Evolutionary conservation across 768 basidiomycete genomes (phyloP).

Genomic region (Mycena filopes): DNA sequence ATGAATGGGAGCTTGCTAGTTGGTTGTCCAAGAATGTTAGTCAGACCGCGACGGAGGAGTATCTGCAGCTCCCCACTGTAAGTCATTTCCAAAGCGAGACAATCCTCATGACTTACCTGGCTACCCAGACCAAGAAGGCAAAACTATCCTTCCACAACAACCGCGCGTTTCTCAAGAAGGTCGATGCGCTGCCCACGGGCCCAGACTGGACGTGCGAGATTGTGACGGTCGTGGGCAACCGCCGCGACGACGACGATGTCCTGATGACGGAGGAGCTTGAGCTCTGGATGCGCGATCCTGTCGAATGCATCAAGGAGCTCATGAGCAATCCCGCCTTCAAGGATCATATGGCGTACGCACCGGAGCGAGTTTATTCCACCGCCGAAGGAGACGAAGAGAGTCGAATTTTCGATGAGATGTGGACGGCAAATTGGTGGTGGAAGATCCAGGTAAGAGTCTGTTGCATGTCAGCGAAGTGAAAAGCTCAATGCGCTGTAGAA

Average conservation of each 20-base stretch:
- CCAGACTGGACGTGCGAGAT: constrained; percentile 37
- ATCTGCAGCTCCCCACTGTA: constrained; percentile 35
- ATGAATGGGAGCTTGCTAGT: constrained; percentile 38
- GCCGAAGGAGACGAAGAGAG: background rate
- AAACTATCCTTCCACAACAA: background rate
- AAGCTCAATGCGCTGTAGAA: background rate
- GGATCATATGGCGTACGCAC: constrained; percentile 36
- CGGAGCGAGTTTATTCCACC: constrained; percentile 33
- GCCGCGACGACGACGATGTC: no score
- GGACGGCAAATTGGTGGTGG: constrained; percentile 15
- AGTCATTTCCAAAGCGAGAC: background rate
- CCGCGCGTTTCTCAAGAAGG: constrained; percentile 7
- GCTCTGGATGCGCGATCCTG: constrained; percentile 26
- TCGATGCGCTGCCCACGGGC: constrained; percentile 35
- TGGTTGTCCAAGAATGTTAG: constrained; percentile 43
- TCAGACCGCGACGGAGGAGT: constrained; percentile 42
- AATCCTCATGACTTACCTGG: background rate
- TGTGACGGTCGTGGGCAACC: constrained; percentile 32
- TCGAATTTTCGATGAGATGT: constrained; percentile 37
- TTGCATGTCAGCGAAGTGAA: no score
- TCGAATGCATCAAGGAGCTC: constrained; percentile 36
- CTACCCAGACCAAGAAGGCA: background rate
- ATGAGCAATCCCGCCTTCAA: constrained; percentile 32
- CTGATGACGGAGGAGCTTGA: constrained; percentile 13
- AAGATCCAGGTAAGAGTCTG: constrained; percentile 36